Evolutionary conservation across 73 alveolate genomes (phyloP).

Genomic region (Stentor coeruleus): DNA sequence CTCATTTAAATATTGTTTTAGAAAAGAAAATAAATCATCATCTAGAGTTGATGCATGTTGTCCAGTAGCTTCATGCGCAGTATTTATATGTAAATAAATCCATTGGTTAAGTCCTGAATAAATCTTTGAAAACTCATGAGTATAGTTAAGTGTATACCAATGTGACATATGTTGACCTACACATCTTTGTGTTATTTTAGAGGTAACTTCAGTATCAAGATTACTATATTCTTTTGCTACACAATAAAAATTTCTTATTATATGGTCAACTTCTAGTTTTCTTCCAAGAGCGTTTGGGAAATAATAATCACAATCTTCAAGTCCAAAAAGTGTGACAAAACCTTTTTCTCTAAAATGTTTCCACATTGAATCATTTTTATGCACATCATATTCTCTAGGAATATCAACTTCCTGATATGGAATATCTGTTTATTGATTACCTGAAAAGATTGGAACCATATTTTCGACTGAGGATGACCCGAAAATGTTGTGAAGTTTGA

Average conservation of each 20-base stretch:
- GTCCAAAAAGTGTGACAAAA: conserved; percentile 12
- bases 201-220: background rate
- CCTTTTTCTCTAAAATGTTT: conserved; percentile 11
- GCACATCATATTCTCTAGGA: background rate
- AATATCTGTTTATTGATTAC: background rate
- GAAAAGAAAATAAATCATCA: background rate
- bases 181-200: background rate
- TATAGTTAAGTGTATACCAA: background rate
- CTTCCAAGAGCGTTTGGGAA: conserved; percentile 14
- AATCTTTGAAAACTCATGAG: background rate
- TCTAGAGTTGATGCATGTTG: background rate
- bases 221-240: background rate
- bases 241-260: conserved; percentile 4
- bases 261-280: background rate
- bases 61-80: background rate
- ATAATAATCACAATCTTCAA: conserved; percentile 10
- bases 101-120: background rate
- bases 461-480: conserved; percentile 4
- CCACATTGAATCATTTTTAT: background rate
- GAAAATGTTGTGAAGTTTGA: background rate
- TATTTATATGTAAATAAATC: background rate
- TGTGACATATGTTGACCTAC: background rate
- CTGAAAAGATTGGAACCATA: background rate
- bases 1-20: too few species aligned
- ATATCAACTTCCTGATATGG: background rate